Conservation (phyloP, 1,284 basidiomycete genomes). For the Cutaneotrichosporon sp. region DNA sequence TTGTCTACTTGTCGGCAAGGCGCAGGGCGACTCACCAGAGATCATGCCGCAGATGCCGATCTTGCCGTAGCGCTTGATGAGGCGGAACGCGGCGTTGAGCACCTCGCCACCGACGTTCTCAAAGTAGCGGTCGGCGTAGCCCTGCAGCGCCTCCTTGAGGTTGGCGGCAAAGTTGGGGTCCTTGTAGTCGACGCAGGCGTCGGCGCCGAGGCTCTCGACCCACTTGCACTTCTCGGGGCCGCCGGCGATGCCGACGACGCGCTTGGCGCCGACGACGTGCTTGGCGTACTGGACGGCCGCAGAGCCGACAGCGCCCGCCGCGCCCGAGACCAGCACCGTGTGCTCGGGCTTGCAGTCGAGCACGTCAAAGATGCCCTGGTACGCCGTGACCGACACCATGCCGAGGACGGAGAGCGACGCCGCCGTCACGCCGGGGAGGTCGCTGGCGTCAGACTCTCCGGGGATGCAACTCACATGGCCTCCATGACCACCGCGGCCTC, state of each 20-base stretch:
- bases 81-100: constrained; percentile 43
- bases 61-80: constrained; percentile 54
- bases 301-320: constrained; percentile 43
- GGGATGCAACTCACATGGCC: constrained; percentile 17
- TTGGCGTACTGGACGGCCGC: constrained; percentile 49
- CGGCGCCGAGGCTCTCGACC: constrained; percentile 55
- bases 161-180: constrained; percentile 30
- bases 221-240: constrained; percentile 57
- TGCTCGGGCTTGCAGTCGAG: constrained; percentile 49
- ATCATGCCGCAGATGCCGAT: constrained; percentile 55
- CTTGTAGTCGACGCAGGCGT: constrained; percentile 59
- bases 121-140: constrained; percentile 45
- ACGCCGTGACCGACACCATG: constrained; percentile 43
- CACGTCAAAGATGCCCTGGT: constrained; percentile 47
- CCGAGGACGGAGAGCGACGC: constrained; percentile 41
- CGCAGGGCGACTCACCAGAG: constrained; percentile 15
- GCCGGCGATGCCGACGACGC: constrained; percentile 58
- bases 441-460: constrained; percentile 5
- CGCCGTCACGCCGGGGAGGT: constrained; percentile 18
- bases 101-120: constrained; percentile 56
- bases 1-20: too few relatives aligned
- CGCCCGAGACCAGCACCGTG: constrained; percentile 38
- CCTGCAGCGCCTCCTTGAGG: constrained; percentile 40
- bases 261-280: constrained; percentile 53
- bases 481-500: constrained; percentile 15